These are phyloP conservation scores for Ophiosphaerella herpotricha DNA, from an alignment of 2,329 filamentous ascomycete genomes.

Conservation along the genomic window DNA sequence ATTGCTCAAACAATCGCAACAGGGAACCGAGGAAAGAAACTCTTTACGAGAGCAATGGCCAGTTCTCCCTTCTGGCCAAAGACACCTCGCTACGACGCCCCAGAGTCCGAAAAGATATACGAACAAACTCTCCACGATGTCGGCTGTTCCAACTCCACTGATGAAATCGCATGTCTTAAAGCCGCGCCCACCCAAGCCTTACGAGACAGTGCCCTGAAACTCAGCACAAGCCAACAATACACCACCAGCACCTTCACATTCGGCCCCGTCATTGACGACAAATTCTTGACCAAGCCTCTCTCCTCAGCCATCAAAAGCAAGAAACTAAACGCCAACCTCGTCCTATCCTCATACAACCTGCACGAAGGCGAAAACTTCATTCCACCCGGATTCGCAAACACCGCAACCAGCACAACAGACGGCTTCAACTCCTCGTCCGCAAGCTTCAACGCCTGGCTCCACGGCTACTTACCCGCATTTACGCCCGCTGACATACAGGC, in stretches of 20 bases:
- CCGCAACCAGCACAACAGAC: constrained; percentile 28
- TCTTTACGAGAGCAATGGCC: constrained; percentile 58
- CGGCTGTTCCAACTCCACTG: constrained; percentile 48
- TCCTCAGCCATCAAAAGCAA: constrained; percentile 49
- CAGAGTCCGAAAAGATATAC: constrained; percentile 59
- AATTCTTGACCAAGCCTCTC: constrained; percentile 56
- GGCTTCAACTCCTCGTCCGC: constrained; percentile 57
- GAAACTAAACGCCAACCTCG: constrained; percentile 52
- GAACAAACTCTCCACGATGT: constrained; percentile 52
- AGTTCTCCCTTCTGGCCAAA: constrained; percentile 65
- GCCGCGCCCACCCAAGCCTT: constrained; percentile 57
- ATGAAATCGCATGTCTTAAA: constrained; percentile 62
- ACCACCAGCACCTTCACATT: constrained; percentile 63
- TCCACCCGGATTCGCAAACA: constrained; percentile 53
- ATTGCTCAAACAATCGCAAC: constrained; percentile 59
- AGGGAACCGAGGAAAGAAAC: constrained; percentile 46
- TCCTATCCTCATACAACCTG: constrained; percentile 64
- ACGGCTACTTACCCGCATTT: constrained; percentile 59
- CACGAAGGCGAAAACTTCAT: constrained; percentile 68
- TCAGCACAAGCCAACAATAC: constrained; percentile 58
- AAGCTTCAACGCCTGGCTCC: constrained; percentile 60
- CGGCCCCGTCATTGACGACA: constrained; percentile 64
- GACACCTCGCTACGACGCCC: constrained; percentile 58
- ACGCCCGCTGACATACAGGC: constrained; percentile 44
- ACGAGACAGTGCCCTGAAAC: constrained; percentile 56